These are phyloP conservation scores for Tuber aestivum DNA, from an alignment of 495 filamentous ascomycete genomes.

Conservation along the genomic window DNA sequence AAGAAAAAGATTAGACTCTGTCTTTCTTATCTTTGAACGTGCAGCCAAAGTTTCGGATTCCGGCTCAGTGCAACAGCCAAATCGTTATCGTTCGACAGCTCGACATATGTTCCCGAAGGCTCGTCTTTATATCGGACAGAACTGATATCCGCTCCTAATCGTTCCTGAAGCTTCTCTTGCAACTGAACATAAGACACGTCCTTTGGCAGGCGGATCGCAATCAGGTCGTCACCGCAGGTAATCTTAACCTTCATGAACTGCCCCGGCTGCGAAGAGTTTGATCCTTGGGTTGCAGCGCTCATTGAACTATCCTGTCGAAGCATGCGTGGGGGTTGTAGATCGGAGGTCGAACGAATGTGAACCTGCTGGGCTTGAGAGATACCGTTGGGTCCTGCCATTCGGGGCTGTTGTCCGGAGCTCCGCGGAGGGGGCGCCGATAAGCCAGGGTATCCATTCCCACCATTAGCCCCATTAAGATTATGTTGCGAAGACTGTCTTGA, in stretches of 20 bases:
- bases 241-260: conserved; percentile 83
- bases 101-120: conserved; percentile 62
- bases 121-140: conserved; percentile 89
- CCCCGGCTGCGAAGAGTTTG: conserved; percentile 49
- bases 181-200: conserved; percentile 73
- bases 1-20: background rate
- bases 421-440: conserved; percentile 56
- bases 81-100: conserved; percentile 71
- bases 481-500: conserved; percentile 71
- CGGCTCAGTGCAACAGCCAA: conserved; percentile 70
- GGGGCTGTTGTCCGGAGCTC: conserved; percentile 51
- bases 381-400: conserved; percentile 48
- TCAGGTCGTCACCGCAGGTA: conserved; percentile 81
- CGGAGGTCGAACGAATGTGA: conserved; percentile 47
- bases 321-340: conserved; percentile 48
- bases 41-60: conserved; percentile 81
- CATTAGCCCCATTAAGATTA: conserved; percentile 55
- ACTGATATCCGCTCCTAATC: conserved; percentile 46
- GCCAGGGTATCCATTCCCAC: conserved; percentile 48
- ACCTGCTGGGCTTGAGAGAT: conserved; percentile 42
- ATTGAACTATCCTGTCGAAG: conserved; percentile 68
- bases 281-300: conserved; percentile 61
- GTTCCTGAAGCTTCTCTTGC: conserved; percentile 71
- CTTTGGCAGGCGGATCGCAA: conserved; percentile 78
- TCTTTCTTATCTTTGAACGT: conserved; percentile 47